These are phyloP conservation scores for Cystobasidium tubakii DNA, from an alignment of 768 basidiomycete species.

Conservation along the genomic window DNA sequence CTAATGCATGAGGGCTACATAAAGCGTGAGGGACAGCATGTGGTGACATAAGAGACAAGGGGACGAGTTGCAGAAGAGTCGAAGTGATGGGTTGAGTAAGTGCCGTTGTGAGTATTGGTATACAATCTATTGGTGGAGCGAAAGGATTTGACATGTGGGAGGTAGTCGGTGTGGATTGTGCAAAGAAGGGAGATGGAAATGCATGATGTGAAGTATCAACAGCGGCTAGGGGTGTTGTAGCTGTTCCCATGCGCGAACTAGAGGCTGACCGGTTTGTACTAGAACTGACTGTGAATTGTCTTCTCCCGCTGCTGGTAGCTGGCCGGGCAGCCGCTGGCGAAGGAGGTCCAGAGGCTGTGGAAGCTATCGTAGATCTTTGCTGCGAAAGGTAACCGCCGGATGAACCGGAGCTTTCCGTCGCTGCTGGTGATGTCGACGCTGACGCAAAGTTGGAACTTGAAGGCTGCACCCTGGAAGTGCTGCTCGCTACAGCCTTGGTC, in stretches of 20 bases:
- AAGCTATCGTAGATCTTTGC: neutral
- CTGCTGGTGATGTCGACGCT: neutral
- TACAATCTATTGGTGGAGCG: slow-evolving; percentile 18
- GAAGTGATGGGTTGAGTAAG: slow-evolving; percentile 14
- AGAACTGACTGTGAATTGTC: neutral
- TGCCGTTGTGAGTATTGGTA: neutral
- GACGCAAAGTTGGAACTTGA: neutral
- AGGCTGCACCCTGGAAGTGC: neutral
- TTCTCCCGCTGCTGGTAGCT: neutral
- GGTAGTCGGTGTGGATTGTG: slow-evolving; percentile 33
- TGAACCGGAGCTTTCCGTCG: neutral
- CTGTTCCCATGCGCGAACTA: neutral
- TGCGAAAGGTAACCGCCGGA: neutral
- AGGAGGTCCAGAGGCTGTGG: neutral
- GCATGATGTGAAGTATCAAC: slow-evolving; percentile 8
- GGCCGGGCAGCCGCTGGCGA: neutral
- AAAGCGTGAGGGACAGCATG: neutral
- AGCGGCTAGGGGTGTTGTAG: slow-evolving; percentile 11
- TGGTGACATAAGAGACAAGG: slow-evolving; percentile 23
- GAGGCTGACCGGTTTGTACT: neutral
- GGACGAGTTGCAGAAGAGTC: slow-evolving; percentile 30
- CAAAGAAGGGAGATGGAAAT: slow-evolving; percentile 28
- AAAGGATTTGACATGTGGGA: slow-evolving; percentile 26
- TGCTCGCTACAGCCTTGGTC: neutral
- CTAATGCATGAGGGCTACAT: slow-evolving; percentile 1